phyloP scores from a whole-genome alignment of 768 basidiomycete species.

The Mycena polygramma region DNA sequence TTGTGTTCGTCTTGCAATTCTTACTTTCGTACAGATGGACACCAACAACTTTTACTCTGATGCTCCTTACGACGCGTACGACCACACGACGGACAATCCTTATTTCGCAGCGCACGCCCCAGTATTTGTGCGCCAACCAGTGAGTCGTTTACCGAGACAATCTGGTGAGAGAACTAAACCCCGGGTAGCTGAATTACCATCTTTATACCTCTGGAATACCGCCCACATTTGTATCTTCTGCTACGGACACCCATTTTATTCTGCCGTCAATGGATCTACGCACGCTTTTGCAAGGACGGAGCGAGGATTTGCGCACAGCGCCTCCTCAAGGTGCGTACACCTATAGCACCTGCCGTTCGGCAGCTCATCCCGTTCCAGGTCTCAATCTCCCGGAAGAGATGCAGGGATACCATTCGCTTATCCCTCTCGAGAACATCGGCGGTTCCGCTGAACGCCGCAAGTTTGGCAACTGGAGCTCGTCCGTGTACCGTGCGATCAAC shows the following conservation, averaged over 20 bases:
- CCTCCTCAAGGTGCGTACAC: conserved; percentile 51
- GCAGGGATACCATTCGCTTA: conserved; percentile 90
- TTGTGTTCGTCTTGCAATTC: not conserved
- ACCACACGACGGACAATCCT: conserved; percentile 49
- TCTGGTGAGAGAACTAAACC: not conserved
- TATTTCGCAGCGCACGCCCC: conserved; percentile 58
- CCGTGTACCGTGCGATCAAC: conserved; percentile 86
- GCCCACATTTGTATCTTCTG: conserved; percentile 61
- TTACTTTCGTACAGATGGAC: conserved; percentile 31
- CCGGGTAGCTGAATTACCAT: conserved; percentile 87
- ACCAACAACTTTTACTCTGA: conserved; percentile 44
- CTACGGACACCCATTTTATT: conserved; percentile 76
- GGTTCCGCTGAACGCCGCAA: conserved; percentile 72
- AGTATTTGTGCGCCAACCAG: conserved; percentile 77
- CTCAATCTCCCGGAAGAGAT: conserved; percentile 85
- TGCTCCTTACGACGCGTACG: conserved; percentile 51
- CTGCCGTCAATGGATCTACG: conserved; percentile 59
- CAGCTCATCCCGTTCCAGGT: conserved; percentile 54
- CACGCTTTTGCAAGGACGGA: conserved; percentile 60
- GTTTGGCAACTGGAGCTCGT: conserved; percentile 87
- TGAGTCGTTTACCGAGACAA: conserved; percentile 46
- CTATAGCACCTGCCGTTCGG: conserved; percentile 12
- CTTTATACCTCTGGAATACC: conserved; percentile 85
- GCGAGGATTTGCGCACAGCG: conserved; percentile 75
- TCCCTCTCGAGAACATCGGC: conserved; percentile 75